These are phyloP conservation scores for Fraxinus ornus DNA, from an alignment of 305 asterid genomes.

Conservation along the genomic window DNA sequence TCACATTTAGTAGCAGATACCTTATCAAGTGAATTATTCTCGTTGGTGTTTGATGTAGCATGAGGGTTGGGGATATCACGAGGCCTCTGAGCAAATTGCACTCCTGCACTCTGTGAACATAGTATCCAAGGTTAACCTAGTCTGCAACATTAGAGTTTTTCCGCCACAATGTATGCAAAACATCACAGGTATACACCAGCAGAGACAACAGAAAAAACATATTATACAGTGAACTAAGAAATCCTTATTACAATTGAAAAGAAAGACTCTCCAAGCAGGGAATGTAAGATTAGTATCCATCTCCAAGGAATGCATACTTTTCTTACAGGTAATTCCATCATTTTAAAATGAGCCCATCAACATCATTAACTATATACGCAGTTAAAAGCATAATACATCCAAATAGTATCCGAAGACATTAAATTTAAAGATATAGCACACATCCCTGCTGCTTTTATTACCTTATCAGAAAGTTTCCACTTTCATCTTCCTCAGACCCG, in stretches of 20 bases:
- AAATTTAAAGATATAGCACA: not conserved
- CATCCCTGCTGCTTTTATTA: not conserved
- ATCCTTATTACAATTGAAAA: not conserved
- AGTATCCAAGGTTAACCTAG: not conserved
- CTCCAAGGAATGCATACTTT: not conserved
- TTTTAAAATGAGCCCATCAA: not conserved
- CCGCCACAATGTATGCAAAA: not conserved
- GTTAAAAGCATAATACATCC: not conserved
- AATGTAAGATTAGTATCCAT: not conserved
- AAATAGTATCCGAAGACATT: not conserved
- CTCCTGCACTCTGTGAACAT: conserved; percentile 78
- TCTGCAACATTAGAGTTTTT: not conserved
- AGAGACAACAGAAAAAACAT: not conserved
- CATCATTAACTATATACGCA: not conserved
- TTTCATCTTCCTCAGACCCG: not conserved
- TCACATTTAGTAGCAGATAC: conserved; percentile 42
- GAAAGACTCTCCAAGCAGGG: not conserved
- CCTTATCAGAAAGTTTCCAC: not conserved
- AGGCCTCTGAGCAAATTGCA: conserved; percentile 78
- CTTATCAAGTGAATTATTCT: conserved; percentile 38
- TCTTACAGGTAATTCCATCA: not conserved
- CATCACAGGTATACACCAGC: not conserved
- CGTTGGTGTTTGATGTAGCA: conserved; percentile 38
- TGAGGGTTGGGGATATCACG: conserved; percentile 42
- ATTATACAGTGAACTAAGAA: not conserved